Evolutionary conservation across 805 yeast species (phyloP).

Genomic region (Saturnispora galanensis): DNA sequence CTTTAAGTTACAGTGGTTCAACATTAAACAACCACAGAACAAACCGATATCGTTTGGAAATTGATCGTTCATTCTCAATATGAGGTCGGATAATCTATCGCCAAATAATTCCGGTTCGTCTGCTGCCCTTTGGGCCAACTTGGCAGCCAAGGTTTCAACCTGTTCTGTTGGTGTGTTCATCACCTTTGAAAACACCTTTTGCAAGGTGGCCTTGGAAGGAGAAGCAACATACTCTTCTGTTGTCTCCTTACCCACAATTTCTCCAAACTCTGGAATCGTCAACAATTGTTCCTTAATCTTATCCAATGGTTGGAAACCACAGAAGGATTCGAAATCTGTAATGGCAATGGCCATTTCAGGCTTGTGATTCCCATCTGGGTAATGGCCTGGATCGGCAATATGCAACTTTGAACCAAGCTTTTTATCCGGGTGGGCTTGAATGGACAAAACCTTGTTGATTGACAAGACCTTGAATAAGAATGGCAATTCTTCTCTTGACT

Average conservation of each 20-base stretch:
- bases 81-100: constrained; percentile 55
- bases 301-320: constrained; percentile 89
- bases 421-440: constrained; percentile 98
- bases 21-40: constrained; percentile 88
- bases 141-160: constrained; percentile 48
- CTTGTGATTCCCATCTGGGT: constrained; percentile 97
- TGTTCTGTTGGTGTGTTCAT: constrained; percentile 71
- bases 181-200: constrained; percentile 65
- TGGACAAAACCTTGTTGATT: constrained; percentile 83
- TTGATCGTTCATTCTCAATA: constrained; percentile 71
- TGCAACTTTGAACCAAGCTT: constrained; percentile 67
- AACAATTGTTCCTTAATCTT: constrained; percentile 62
- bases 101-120: constrained; percentile 50
- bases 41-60: constrained; percentile 92
- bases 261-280: constrained; percentile 67
- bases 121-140: constrained; percentile 57
- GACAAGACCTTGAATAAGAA: constrained; percentile 90
- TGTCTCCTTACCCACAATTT: constrained; percentile 55
- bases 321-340: constrained; percentile 92
- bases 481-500: constrained; percentile 60
- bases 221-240: constrained; percentile 52
- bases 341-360: constrained; percentile 99
- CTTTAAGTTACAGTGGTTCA: constrained; percentile 74
- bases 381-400: constrained; percentile 77
- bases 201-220: constrained; percentile 48